These are phyloP conservation scores for Tolypocladium tropicale DNA, from an alignment of 2,329 filamentous ascomycete species.

Conservation along the genomic window DNA sequence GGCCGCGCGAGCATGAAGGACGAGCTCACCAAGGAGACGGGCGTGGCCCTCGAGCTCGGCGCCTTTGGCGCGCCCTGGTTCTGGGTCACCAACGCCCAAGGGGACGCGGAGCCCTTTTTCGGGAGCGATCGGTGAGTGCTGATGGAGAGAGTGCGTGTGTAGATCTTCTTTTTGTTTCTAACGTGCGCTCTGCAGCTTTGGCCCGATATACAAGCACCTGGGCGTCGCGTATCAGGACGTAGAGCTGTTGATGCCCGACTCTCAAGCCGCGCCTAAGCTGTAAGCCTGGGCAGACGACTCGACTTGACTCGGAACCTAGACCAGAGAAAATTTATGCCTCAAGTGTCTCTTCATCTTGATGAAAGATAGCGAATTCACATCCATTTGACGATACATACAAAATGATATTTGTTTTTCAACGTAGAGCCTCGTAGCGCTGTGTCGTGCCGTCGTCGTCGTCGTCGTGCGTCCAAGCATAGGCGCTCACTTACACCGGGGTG, in stretches of 20 bases:
- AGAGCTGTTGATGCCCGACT: conserved; percentile 17
- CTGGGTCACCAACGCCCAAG: conserved; percentile 50
- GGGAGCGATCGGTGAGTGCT: conserved; percentile 54
- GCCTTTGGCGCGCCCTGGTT: conserved; percentile 74
- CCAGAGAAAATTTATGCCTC: neutral
- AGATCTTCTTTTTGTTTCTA: no score
- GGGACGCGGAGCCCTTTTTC: conserved; percentile 59
- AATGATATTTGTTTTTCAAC: no score
- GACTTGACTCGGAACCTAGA: neutral
- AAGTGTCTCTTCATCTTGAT: neutral
- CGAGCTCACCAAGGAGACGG: conserved; percentile 44
- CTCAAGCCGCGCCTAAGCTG: conserved; percentile 19
- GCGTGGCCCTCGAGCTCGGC: conserved; percentile 50
- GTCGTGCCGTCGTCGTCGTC: no score
- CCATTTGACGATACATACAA: no score
- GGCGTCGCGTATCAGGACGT: conserved; percentile 49
- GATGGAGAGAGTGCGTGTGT: no score
- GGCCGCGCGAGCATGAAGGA: conserved; percentile 37
- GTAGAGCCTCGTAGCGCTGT: neutral
- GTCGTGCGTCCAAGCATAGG: neutral
- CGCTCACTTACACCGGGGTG: neutral
- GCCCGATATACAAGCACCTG: conserved; percentile 58
- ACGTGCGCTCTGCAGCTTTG: conserved; percentile 35
- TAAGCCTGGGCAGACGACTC: conserved; percentile 8
- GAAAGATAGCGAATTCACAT: no score